Base-by-base conservation (phyloP, 2,329 filamentous ascomycete genomes). In the Aspergillus sp. region DNA sequence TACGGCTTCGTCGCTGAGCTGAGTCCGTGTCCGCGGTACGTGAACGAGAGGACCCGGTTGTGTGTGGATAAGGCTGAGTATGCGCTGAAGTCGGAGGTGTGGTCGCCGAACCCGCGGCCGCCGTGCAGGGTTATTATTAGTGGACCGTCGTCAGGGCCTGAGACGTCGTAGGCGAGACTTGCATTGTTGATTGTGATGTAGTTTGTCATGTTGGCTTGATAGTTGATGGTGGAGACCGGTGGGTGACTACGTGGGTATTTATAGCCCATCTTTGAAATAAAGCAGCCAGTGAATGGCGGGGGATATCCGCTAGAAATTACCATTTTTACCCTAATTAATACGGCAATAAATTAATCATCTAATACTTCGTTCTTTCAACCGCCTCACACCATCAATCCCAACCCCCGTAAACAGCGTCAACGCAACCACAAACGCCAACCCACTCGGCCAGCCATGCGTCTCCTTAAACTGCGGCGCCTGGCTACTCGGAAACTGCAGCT, bases 371-470 rank as follows among this genome's bases (percentile, higher is more conserved):
- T 15, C 9, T 7, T 8, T 40, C 17, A 40, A 40, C 37, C 4
- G 6, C 17, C 37, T 15, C 37, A n/a, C 17, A 2, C 17, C 45
- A 27, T 51, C 49, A 24, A 51, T 51, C 17, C 49, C 49, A 24
- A 51, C 49, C 20, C 49, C 49, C 33, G 49, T 51, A 22, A 40
- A 51, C 13, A 51, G 4, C 19, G 49, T 51, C 49, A 51, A 33
- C 13, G 49, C 37, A 30, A 51, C 34, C 12, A 51, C 49, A 51
- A 51, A 51, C 49, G 34, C 49, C 34, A 51, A 7, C 13, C 49
- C 49, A 41, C 49, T 51, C 12, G 37, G 34, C 49, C 49, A 51
- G 3, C 49, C 49, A 27, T 51, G 49, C 34, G 49, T 51, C 34
- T 42, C n/a, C 20, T 41, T 51, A 13, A 51, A 51, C 20, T 51